These are phyloP conservation scores for Lachancea waltii DNA, from an alignment of 805 yeast genomes.

Conservation along the genomic window DNA sequence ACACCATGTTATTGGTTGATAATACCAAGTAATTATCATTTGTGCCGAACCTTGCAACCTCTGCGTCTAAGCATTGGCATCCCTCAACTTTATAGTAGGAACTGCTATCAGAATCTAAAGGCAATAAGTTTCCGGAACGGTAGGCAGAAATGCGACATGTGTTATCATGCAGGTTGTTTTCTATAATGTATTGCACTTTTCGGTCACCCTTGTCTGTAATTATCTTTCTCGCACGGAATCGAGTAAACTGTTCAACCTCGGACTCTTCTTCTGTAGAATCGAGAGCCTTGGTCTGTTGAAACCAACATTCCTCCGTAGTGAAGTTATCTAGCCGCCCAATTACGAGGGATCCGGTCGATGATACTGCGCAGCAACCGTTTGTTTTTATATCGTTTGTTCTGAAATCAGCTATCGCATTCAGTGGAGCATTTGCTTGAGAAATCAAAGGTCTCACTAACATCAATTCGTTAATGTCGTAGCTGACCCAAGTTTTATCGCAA, in stretches of 20 bases:
- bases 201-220: constrained; percentile 16
- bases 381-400: constrained; percentile 17
- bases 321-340: constrained; percentile 27
- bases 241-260: not conserved
- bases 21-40: constrained; percentile 37
- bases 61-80: constrained; percentile 15
- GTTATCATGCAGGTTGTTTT: constrained; percentile 38
- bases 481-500: constrained; percentile 32
- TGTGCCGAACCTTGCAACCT: constrained; percentile 23
- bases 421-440: constrained; percentile 11
- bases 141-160: constrained; percentile 7
- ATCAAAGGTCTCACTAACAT: constrained; percentile 28
- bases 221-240: constrained; percentile 10
- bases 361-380: constrained; percentile 28
- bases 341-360: constrained; percentile 21
- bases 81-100: constrained; percentile 7
- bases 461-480: constrained; percentile 19
- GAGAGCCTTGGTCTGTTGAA: constrained; percentile 12
- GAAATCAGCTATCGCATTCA: constrained; percentile 17
- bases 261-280: constrained; percentile 1
- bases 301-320: constrained; percentile 19
- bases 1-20: constrained; percentile 32
- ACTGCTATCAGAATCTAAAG: constrained; percentile 3
- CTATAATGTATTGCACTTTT: constrained; percentile 36
- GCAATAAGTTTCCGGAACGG: constrained; percentile 1